phyloP scores from a whole-genome alignment of 352 stramenopile genomes.

The Globisporangium middletonii region DNA sequence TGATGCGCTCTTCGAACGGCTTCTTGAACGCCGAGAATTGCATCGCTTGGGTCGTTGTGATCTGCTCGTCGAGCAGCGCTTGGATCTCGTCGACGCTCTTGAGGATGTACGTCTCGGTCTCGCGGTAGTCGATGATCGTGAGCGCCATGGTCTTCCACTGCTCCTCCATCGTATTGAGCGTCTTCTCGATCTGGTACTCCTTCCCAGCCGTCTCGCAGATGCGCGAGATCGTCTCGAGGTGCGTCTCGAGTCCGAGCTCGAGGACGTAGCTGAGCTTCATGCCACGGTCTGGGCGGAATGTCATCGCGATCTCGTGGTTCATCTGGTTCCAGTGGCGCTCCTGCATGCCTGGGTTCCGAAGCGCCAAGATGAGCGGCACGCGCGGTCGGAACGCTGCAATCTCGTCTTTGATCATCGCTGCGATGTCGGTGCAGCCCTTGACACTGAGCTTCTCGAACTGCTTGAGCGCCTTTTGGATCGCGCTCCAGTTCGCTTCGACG shows the following conservation, averaged over 20 bases:
- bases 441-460: constrained; percentile 90
- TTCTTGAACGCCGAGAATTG: constrained; percentile 95
- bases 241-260: constrained; percentile 80
- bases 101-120: constrained; percentile 93
- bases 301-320: constrained; percentile 85
- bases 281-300: constrained; percentile 73
- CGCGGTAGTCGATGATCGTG: constrained; percentile 82
- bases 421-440: constrained; percentile 82
- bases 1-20: constrained; percentile 92
- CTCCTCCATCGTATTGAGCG: constrained; percentile 90
- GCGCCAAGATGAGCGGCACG: constrained; percentile 84
- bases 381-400: constrained; percentile 88
- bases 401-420: constrained; percentile 84
- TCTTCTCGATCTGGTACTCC: constrained; percentile 93
- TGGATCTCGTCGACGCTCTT: constrained; percentile 93
- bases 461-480: constrained; percentile 90
- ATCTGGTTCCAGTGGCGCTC: constrained; percentile 92
- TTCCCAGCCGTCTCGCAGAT: constrained; percentile 92
- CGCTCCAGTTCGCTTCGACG: constrained; percentile 71
- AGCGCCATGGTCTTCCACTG: constrained; percentile 87
- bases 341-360: constrained; percentile 92
- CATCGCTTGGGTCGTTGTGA: constrained; percentile 95
- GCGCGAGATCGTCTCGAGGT: constrained; percentile 86
- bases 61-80: constrained; percentile 91
- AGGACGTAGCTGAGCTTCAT: constrained; percentile 82